phyloP scores from a whole-genome alignment of 495 filamentous ascomycete species.

The Xylaria scruposa region DNA sequence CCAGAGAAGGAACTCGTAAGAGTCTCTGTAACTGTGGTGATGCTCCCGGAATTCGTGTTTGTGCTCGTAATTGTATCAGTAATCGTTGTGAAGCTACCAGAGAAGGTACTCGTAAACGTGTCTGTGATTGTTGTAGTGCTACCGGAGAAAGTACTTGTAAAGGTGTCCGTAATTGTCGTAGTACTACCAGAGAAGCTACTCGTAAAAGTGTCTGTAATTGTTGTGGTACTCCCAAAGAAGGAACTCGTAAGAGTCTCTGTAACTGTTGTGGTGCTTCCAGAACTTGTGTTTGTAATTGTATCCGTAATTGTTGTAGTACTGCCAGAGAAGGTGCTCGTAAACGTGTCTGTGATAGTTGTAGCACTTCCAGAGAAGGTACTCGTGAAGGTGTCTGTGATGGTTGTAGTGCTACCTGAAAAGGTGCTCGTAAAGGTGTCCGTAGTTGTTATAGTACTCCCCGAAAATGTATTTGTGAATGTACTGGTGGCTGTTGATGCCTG shows the following conservation, averaged over 20 bases:
- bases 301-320: not conserved
- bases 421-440: not conserved
- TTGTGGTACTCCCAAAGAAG: constrained; percentile 16
- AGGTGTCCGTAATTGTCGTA: constrained; percentile 21
- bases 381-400: constrained; percentile 24
- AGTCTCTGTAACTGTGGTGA: not conserved
- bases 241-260: constrained; percentile 28
- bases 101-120: not conserved
- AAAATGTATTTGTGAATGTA: not conserved
- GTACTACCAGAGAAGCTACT: not conserved
- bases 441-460: constrained; percentile 9
- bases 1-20: too few species aligned
- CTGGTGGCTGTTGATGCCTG: not conserved
- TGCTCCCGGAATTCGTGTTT: not conserved
- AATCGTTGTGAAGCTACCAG: not conserved
- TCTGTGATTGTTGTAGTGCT: not conserved
- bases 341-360: constrained; percentile 8
- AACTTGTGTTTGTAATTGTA: constrained; percentile 24
- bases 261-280: not conserved
- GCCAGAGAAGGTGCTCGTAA: not conserved
- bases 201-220: constrained; percentile 16
- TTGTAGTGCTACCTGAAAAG: not conserved
- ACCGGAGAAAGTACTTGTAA: constrained; percentile 27
- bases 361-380: not conserved
- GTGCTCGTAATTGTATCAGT: not conserved